Evolutionary conservation across 108 stramenopile species (phyloP).

Genomic region (Phaeodactylum tricornutum): DNA sequence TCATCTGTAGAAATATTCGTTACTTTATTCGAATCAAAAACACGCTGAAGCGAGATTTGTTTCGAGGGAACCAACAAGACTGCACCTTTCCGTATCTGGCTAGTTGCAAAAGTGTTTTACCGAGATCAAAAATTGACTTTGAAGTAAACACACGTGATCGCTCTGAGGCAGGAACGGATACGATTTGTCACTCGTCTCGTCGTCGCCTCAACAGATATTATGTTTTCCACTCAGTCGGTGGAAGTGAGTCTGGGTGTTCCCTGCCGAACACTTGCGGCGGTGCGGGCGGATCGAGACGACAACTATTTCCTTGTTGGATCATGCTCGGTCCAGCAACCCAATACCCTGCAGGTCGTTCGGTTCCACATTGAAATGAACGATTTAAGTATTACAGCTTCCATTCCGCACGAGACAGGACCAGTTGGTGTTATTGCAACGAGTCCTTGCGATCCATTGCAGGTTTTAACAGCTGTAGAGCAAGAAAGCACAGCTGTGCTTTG

Average conservation of each 20-base stretch:
- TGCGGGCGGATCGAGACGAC: conserved; percentile 20
- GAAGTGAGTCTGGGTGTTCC: conserved; percentile 20
- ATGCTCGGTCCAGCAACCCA: conserved; percentile 11
- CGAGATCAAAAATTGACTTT: too few relatives aligned
- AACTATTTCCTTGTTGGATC: conserved; percentile 34
- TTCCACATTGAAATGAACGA: conserved; percentile 37
- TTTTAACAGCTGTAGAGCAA: conserved; percentile 27
- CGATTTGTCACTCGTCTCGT: too few relatives aligned
- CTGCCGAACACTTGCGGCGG: conserved; percentile 21
- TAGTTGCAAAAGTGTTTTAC: too few relatives aligned
- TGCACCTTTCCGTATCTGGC: too few relatives aligned
- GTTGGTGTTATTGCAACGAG: conserved; percentile 15
- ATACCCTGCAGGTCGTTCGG: conserved; percentile 20
- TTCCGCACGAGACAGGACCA: conserved; percentile 19
- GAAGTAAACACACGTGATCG: too few relatives aligned
- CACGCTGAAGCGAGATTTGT: too few relatives aligned
- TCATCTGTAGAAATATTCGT: too few relatives aligned
- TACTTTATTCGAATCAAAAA: too few relatives aligned
- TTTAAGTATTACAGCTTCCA: conserved; percentile 17
- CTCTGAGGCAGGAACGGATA: too few relatives aligned
- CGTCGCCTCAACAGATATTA: too few relatives aligned
- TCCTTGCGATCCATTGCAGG: conserved; percentile 12
- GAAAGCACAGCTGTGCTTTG: too few relatives aligned
- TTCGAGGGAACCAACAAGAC: too few relatives aligned
- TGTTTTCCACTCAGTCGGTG: conserved; percentile 4